Base-by-base conservation (phyloP, 768 basidiomycete genomes). In the Pleurotus eryngii region DNA sequence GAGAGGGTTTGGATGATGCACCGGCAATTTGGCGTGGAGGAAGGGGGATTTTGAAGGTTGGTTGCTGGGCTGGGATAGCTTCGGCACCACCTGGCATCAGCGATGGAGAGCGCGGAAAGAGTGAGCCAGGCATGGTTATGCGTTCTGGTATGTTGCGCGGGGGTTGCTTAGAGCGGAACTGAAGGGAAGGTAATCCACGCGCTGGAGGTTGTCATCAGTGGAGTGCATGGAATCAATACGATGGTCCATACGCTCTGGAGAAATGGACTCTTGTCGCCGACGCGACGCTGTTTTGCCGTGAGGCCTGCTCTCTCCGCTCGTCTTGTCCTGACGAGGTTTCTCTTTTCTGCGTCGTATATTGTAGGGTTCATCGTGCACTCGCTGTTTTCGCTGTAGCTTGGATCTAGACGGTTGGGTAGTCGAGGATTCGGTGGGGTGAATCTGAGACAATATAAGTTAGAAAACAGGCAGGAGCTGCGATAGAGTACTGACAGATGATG, bases 71-170 rank as follows among this genome's bases (percentile, higher is more conserved):
- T 81, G 22, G 71, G 76, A n/a, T 74, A n/a, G 84, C 82, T 27
- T 84, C 72, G 11, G 17, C 14, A 5, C 39, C 51, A 18, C 51
- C 51, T n/a, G 51, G 51, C 51, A 54, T 54, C 22, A 84, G 73
- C n/a, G 89, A 89, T 0, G 83, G 78, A 0, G 90, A 89, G 7
- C 88, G 84, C 4, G 89, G 82, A 65, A 85, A 89, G 11, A 92
- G 80, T 1, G 90, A 81, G 6, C 90, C 90, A 18, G 90, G 90
- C 90, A 92, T 92, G 1, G 84, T 85, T 0, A 72, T 71, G n/a
- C 70, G 72, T 24, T 72, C 73, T 40, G 69, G 74, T 6, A 78
- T 67, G 35, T 62, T 57, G 40, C 68, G 70, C 27, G 71, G 68
- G 17, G 65, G 64, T 9, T 72, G 72, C 11, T 67, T 74, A 35